Percentiles rank a stretch among this genome's conserved stretches.
Conservation (phyloP, 495 filamentous ascomycete genomes). For the Podospora pseudopauciseta region DNA sequence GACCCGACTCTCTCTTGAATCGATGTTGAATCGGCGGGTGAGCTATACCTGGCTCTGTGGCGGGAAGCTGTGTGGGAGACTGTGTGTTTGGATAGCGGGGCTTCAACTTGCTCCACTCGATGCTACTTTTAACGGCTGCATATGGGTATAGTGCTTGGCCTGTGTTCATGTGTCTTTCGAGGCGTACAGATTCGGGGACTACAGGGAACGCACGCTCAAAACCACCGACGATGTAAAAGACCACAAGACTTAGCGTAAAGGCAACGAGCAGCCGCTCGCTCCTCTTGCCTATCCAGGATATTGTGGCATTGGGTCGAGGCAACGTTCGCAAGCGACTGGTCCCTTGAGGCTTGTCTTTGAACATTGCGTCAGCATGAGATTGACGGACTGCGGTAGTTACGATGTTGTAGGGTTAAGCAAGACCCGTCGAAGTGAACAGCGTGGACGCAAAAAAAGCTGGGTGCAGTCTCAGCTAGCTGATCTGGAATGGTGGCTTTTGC, state of each 20-base stretch:
- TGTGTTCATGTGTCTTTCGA: slow-evolving; percentile 18
- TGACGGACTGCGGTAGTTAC: not conserved
- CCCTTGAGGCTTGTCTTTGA: not conserved
- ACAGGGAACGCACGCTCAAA: not conserved
- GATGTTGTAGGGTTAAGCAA: not conserved
- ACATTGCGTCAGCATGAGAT: not conserved
- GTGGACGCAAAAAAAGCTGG: not conserved
- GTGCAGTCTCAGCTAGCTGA: not conserved
- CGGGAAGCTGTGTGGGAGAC: slow-evolving; percentile 56
- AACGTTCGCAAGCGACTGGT: not conserved
- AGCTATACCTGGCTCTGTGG: slow-evolving; percentile 29
- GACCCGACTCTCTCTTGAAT: slow-evolving; percentile 53
- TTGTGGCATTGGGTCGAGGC: not conserved
- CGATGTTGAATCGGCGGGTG: slow-evolving; percentile 67
- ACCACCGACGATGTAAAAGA: not conserved
- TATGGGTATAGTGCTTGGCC: slow-evolving; percentile 6
- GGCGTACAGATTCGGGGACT: slow-evolving; percentile 5
- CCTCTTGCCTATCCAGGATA: not conserved
- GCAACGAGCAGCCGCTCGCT: not conserved
- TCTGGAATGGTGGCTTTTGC: not conserved
- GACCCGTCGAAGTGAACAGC: not conserved
- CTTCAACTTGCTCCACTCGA: slow-evolving; percentile 56
- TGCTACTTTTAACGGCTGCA: slow-evolving; percentile 26
- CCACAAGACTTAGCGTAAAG: not conserved
- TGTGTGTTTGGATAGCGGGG: slow-evolving; percentile 57